Conservation (phyloP, 345 rosid genomes). For the Hypericum androsaemum region DNA sequence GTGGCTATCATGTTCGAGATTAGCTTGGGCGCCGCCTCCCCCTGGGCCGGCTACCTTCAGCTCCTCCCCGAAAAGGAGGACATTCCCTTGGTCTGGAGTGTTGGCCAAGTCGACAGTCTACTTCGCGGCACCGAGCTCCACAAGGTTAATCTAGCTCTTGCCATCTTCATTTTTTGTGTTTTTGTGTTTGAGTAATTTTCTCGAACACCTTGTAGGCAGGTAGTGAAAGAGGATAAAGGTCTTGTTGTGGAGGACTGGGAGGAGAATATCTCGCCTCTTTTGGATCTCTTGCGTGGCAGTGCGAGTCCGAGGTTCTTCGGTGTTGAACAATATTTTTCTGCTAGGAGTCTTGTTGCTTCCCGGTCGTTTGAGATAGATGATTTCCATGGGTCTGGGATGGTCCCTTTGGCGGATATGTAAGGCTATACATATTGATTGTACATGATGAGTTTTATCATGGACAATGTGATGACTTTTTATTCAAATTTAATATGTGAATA, state of each 20-base stretch:
- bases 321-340: conserved; percentile 54
- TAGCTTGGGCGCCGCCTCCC: conserved; percentile 54
- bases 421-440: conserved; percentile 13
- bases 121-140: conserved; percentile 82
- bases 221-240: conserved; percentile 61
- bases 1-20: conserved; percentile 78
- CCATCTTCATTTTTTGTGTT: neutral
- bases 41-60: conserved; percentile 75
- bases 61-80: conserved; percentile 51
- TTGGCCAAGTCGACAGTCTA: conserved; percentile 46
- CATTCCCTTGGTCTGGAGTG: conserved; percentile 63
- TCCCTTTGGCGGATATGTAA: conserved; percentile 92
- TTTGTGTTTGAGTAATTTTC: conserved; percentile 8
- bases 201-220: conserved; percentile 43
- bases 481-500: neutral
- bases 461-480: neutral
- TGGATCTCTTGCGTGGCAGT: conserved; percentile 21
- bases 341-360: conserved; percentile 62
- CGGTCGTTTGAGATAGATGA: conserved; percentile 69
- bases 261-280: conserved; percentile 55
- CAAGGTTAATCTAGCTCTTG: conserved; percentile 31
- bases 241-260: conserved; percentile 69
- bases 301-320: conserved; percentile 36
- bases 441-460: neutral
- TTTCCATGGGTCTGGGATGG: conserved; percentile 79